Conservation (phyloP, 1,139 yeast species). For the Yamadazyma aaseri region DNA sequence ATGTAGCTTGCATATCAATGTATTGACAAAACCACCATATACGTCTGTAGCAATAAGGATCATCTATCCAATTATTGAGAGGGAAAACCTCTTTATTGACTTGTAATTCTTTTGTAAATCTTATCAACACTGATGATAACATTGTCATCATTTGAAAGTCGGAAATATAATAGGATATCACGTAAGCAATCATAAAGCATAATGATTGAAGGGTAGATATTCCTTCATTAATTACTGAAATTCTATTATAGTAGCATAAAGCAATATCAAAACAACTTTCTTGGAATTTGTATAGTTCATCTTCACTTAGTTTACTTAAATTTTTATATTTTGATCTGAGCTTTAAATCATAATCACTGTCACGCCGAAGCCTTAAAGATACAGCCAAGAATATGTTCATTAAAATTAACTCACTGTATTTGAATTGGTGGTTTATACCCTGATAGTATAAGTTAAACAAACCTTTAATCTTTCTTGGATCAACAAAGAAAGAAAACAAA, state of each 20-base stretch:
- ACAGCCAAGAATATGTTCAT: conserved; percentile 29
- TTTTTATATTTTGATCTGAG: conserved; percentile 7
- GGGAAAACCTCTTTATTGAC: too few relatives aligned
- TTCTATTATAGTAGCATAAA: conserved; percentile 47
- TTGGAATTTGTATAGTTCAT: conserved; percentile 20
- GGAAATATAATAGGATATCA: conserved; percentile 40
- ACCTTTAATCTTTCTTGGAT: conserved; percentile 16
- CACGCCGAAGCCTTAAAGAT: conserved; percentile 23
- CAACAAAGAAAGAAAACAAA: conserved; percentile 15
- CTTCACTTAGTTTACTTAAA: conserved; percentile 9
- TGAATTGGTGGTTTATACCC: conserved; percentile 16
- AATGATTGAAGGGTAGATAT: conserved; percentile 49
- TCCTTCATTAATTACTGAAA: conserved; percentile 51
- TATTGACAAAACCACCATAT: conserved; percentile 59
- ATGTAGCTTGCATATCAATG: conserved; percentile 52
- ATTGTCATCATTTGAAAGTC: conserved; percentile 42
- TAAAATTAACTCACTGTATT: conserved; percentile 29
- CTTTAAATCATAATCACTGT: conserved; percentile 12
- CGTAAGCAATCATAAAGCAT: conserved; percentile 40
- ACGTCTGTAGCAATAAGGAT: conserved; percentile 23
- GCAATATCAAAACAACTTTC: conserved; percentile 31
- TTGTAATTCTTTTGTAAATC: conserved; percentile 61
- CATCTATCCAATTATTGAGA: conserved; percentile 43
- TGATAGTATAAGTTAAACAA: conserved; percentile 25
- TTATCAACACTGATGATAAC: conserved; percentile 48